Conservation (phyloP, 2,329 filamentous ascomycete species). For the Triangularia setosa region DNA sequence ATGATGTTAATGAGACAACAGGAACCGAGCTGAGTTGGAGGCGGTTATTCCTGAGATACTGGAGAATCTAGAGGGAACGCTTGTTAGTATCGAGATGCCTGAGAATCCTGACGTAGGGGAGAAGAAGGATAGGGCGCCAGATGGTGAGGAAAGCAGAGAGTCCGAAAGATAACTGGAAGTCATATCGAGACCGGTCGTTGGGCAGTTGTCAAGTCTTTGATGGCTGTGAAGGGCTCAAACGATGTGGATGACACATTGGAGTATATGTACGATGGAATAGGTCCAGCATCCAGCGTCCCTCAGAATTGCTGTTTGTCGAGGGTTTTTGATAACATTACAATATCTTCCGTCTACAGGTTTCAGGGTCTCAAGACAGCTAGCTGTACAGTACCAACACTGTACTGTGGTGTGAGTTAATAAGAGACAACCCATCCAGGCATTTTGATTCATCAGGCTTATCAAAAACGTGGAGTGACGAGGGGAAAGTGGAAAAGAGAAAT, state of each 20-base stretch:
- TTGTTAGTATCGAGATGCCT: constrained; percentile 41
- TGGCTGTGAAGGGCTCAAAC: too few species aligned
- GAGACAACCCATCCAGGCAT: background rate
- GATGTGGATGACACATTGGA: too few species aligned
- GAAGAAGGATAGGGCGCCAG: background rate
- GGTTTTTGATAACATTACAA: too few species aligned
- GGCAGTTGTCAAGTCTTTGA: too few species aligned
- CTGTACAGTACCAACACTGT: background rate
- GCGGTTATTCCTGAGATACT: constrained; percentile 74
- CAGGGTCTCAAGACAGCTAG: too few species aligned
- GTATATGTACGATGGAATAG: too few species aligned
- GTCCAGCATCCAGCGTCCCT: too few species aligned
- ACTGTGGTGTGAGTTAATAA: background rate
- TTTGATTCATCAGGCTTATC: background rate
- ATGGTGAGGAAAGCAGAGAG: background rate
- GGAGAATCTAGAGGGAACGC: constrained; percentile 67
- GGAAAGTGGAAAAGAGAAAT: background rate
- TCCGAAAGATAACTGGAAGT: background rate
- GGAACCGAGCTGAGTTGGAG: constrained; percentile 73
- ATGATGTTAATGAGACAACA: constrained; percentile 32
- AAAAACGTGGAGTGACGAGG: background rate
- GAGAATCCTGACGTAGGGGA: background rate
- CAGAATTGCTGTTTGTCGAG: too few species aligned
- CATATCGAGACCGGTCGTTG: background rate
- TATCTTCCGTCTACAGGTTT: too few species aligned